These are phyloP conservation scores for Ambrosia artemisiifolia DNA, from an alignment of 129 eudicot species.

Conservation along the genomic window DNA sequence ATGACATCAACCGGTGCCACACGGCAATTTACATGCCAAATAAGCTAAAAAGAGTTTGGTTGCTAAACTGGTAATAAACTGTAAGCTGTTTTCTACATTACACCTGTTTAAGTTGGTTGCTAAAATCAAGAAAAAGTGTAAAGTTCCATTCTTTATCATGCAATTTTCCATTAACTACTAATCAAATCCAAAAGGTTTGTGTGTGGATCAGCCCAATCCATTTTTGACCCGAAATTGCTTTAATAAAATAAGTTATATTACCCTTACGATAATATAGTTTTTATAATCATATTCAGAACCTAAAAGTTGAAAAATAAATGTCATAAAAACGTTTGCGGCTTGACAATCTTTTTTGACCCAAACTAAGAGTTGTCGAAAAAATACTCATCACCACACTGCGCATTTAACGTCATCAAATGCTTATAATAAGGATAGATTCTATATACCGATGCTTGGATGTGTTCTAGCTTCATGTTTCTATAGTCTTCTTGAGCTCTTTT, in stretches of 20 bases:
- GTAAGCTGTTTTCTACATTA: not conserved
- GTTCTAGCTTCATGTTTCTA: conserved; percentile 72
- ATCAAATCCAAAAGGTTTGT: not conserved
- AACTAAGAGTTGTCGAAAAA: not conserved
- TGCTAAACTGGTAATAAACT: not conserved
- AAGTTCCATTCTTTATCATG: not conserved
- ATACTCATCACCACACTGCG: not conserved
- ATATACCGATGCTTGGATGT: conserved; percentile 61
- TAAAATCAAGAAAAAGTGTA: not conserved
- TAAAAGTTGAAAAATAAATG: not conserved
- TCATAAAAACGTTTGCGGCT: not conserved
- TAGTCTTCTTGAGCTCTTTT: conserved; percentile 83
- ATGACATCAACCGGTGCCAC: too few species aligned
- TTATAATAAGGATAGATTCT: conserved; percentile 6
- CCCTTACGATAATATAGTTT: not conserved
- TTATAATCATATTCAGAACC: not conserved
- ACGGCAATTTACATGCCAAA: too few species aligned
- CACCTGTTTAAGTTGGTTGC: not conserved
- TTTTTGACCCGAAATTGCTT: not conserved
- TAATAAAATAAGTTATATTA: not conserved
- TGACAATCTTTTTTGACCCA: not conserved
- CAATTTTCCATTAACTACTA: not conserved
- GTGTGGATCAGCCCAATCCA: not conserved
- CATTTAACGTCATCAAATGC: not conserved
- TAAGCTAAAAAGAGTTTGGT: not conserved